A percentile compares a stretch with the other conserved stretches of the same genome.
phyloP scores from a whole-genome alignment of 257 asterid genomes.

The Nemophila menziesii region DNA sequence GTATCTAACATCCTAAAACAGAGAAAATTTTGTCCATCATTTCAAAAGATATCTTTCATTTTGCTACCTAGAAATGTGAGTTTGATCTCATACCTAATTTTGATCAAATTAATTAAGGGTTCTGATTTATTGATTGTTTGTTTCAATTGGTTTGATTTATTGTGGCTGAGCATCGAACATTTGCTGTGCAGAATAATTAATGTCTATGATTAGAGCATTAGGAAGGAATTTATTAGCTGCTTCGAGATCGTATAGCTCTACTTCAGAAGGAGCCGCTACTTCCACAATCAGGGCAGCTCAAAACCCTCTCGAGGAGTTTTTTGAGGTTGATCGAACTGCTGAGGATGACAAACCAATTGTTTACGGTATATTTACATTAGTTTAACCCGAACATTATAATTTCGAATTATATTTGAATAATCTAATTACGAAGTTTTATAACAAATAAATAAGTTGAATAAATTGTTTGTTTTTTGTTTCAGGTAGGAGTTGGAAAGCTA shows the following conservation, averaged over 20 bases:
- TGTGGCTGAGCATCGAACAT: not conserved
- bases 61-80: too few species aligned
- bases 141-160: not conserved
- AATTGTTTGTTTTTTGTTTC: constrained; percentile 7
- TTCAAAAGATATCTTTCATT: too few species aligned
- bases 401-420: not conserved
- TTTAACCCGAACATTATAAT: too few species aligned
- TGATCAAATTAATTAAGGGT: too few species aligned
- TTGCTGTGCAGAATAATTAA: constrained; percentile 5
- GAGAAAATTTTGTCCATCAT: too few species aligned
- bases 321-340: constrained; percentile 44
- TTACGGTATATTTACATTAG: constrained; percentile 71
- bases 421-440: too few species aligned
- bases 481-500: constrained; percentile 97
- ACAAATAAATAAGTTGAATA: constrained; percentile 1
- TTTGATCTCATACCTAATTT: too few species aligned
- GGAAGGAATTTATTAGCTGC: constrained; percentile 70
- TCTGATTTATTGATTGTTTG: too few species aligned
- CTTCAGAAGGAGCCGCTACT: constrained; percentile 31
- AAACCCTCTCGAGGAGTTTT: constrained; percentile 71
- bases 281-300: constrained; percentile 14
- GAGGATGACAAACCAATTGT: constrained; percentile 69
- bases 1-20: too few species aligned
- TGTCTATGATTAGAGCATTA: constrained; percentile 25
- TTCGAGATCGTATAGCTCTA: constrained; percentile 57